Percentiles rank a stretch among this genome's conserved stretches.
These are phyloP conservation scores for Hymenoscyphus fructigenus DNA, from an alignment of 2,329 filamentous ascomycete species.

Conservation along the genomic window DNA sequence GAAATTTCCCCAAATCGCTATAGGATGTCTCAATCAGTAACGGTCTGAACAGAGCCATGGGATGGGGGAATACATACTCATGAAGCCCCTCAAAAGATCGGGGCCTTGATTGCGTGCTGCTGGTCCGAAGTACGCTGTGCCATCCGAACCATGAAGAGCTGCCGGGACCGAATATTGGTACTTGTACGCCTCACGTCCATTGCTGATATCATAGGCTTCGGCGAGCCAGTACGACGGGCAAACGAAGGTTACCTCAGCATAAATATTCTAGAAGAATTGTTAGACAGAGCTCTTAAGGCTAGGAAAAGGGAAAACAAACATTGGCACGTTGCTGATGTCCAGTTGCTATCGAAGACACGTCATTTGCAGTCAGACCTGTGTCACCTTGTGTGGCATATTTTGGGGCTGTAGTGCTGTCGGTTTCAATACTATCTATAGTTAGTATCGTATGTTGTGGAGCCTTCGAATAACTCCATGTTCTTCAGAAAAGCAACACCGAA, in stretches of 20 bases:
- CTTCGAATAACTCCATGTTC: no score
- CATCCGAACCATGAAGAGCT: constrained; percentile 39
- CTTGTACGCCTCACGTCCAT: constrained; percentile 36
- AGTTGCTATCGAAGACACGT: constrained; percentile 43
- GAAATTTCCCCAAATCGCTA: constrained; percentile 22
- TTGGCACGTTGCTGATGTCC: constrained; percentile 52
- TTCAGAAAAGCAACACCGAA: no score
- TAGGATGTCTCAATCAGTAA: background rate
- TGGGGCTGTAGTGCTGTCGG: constrained; percentile 15
- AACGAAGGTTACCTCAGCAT: constrained; percentile 52
- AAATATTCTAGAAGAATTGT: constrained; percentile 41
- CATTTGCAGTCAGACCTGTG: constrained; percentile 41
- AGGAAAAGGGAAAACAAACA: background rate
- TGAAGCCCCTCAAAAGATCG: background rate
- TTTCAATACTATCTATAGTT: background rate
- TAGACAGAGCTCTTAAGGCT: background rate
- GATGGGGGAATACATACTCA: background rate
- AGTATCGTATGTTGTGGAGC: background rate
- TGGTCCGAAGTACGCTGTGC: constrained; percentile 31
- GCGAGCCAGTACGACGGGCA: constrained; percentile 54
- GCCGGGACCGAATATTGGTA: constrained; percentile 45
- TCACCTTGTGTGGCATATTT: constrained; percentile 38
- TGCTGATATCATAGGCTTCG: constrained; percentile 39
- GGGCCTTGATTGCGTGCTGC: background rate
- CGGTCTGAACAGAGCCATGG: background rate